Base-by-base conservation (phyloP, 495 filamentous ascomycete genomes). In the Podospora comata region DNA sequence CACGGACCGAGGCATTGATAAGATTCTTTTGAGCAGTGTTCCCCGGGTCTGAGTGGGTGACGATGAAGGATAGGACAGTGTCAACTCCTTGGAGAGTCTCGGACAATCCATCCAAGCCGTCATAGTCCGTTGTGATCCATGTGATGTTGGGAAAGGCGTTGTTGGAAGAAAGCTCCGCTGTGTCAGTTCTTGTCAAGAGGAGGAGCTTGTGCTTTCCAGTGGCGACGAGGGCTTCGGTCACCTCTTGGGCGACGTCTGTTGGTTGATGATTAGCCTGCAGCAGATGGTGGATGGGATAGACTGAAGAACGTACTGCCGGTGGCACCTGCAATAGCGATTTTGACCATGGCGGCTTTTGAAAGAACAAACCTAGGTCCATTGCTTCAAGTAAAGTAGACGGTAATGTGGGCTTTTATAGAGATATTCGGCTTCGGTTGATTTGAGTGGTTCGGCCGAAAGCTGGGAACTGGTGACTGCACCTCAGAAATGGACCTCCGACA, bases 61-160 rank as follows among this genome's bases (percentile, higher is more conserved):
- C 67, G 32, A 85, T 67, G 69, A 89, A 88, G 53, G 82, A 87
- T 3, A 89, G 72, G 1, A 89, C 71, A 0, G 85, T 86, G 65
- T 87, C 82, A 0, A 80, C 76, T 18, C 84, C 86, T 2, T 73
- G 70, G 5, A 88, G 73, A 9, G 71, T 65, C 64, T 78, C 34
- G 0, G 74, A 70, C 4, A 88, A 73, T 1, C 72, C 26, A 1
- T 68, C 59, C 44, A 70, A 69, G 70, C 85, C 75, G 7, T 77
- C 59, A 68, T 87, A 87, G 67, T 85, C 70, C 20, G 81, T 78
- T 16, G 70, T 72, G 13, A 74, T 63, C 83, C 81, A 84, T 5
- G 74, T 71, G 11, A 20, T 39, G 56, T 13, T 20, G 5, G 18
- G 26, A 30, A 6, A 23, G 28, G 16, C 4, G 18, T 23, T 34